Base-by-base conservation (phyloP, 805 yeast species). In the Metschnikowia continentalis region DNA sequence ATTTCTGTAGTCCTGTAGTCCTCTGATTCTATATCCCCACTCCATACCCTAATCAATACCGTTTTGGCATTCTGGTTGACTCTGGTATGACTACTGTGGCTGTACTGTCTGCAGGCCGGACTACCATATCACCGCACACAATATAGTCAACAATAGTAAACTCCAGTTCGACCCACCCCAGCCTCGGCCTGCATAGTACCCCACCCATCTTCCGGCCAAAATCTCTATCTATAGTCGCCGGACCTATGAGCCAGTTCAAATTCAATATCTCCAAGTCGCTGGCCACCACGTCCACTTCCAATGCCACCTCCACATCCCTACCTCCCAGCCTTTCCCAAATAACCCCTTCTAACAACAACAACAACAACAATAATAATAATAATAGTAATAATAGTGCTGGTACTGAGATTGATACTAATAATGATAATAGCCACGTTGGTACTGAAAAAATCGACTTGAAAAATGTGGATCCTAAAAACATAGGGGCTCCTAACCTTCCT, bases 271-370 rank as follows among this genome's bases (percentile, higher is more conserved):
- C 70, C 23, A 74, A 74, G 55, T 60, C 77, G 3, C 63, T 69
- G 8, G 69, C 78, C 17, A 73, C 78, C 2, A 72, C 77, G 2
- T 71, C 76, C 15, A 72, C 76, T 6, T 68, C 74, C 20, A 69
- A 70, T 43, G 60, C 67, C 35, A 68, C 60, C 49, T 64, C 71
- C 14, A 56, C 63, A 3, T 63, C 58, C 7, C 49, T 56, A 35
- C 54, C 48, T 45, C 38, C 36, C 32, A 20, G 38, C 22, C 38
- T 22, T 10, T 22, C 37, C 11, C 19, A 42, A 33, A 10, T 3
- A n/a, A 37, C 19, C 7, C 1, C 14, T 22, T 22, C 23, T n/a
- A 8, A 17, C 37, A 8, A 5, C 22, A 26, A 14, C 32, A n/a
- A 13, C 15, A n/a, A 20, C 15, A 10, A 8, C 30, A 8, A 26